These are phyloP conservation scores for Lactifluus volemus DNA, from an alignment of 768 basidiomycete species.

Conservation along the genomic window DNA sequence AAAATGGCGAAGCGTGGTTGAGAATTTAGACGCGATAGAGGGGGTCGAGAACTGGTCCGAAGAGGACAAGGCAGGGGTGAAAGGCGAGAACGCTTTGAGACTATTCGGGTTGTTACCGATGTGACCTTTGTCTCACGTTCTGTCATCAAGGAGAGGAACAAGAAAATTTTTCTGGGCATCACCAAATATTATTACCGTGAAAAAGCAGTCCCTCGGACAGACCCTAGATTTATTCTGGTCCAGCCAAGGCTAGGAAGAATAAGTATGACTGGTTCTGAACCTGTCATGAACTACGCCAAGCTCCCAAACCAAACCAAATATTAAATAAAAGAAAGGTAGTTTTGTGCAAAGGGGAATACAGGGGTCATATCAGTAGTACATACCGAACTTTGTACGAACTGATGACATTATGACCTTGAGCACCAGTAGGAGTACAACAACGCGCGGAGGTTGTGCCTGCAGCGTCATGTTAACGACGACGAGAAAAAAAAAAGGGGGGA, in stretches of 20 bases:
- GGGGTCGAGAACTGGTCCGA: conserved; percentile 52
- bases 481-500: too few relatives aligned
- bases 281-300: neutral
- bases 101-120: conserved; percentile 41
- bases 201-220: neutral
- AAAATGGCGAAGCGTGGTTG: conserved; percentile 80
- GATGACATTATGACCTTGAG: neutral
- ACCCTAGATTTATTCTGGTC: neutral
- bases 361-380: neutral
- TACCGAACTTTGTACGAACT: neutral
- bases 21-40: conserved; percentile 76
- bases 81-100: conserved; percentile 63
- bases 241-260: neutral
- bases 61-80: conserved; percentile 53
- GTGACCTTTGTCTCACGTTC: too few relatives aligned
- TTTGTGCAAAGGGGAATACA: conserved; percentile 2
- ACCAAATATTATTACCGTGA: neutral
- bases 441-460: neutral
- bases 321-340: neutral
- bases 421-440: conserved; percentile 3
- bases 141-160: too few relatives aligned
- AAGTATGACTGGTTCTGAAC: neutral
- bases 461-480: neutral
- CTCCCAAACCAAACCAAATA: neutral
- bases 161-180: too few relatives aligned